Evolutionary conservation across 768 basidiomycete genomes (phyloP), one percentile per base, ranked within the genome.

Genomic region (Cubamyces sp.): DNA sequence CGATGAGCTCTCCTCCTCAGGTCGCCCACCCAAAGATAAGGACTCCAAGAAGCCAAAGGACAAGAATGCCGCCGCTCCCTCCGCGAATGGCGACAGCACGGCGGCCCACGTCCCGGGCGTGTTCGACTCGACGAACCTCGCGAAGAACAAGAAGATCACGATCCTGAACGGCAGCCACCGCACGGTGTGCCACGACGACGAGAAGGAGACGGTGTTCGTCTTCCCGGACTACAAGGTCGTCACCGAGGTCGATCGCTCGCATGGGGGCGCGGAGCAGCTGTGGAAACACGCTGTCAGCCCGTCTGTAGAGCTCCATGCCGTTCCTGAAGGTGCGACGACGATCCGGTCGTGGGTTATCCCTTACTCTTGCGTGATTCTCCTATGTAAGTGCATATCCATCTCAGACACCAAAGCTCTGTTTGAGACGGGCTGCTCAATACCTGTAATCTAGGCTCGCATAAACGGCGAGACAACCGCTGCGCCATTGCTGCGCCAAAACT

Each of bases 211-310:
- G 0, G 91, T 96, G 18, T 80, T 99, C 45, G 84, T 98, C 1
- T 86, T 99, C 68, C 96, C 96, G 6, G 96, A 99, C 75, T 98
- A 88, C 79, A 94, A 87, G 66, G 81, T 94, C 48, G 82, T 96
- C 28, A 81, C 85, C 2, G 87, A 88, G 54, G 86, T 98, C 15
- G 83, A 84, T 23, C 79, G 85, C 37, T 82, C 87, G 0, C 59
- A 72, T 15, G 78, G 82, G 1, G 91, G 91, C 25, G 95, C 94
- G 6, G 78, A 85, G 60, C 80, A 81, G 30, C 76, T 97, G 21
- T 94, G 87, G 84, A 75, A 82, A 34, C 75, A 78, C 26, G 81
- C 85, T 1, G 79, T 95, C 9, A 82, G 86, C 66, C 88, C 90
- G 1, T 74, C 75, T 3, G 72, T 87, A 5, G 79, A 81, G 52